phyloP scores from a whole-genome alignment of 345 rosid species.

The Euclidium syriacum region DNA sequence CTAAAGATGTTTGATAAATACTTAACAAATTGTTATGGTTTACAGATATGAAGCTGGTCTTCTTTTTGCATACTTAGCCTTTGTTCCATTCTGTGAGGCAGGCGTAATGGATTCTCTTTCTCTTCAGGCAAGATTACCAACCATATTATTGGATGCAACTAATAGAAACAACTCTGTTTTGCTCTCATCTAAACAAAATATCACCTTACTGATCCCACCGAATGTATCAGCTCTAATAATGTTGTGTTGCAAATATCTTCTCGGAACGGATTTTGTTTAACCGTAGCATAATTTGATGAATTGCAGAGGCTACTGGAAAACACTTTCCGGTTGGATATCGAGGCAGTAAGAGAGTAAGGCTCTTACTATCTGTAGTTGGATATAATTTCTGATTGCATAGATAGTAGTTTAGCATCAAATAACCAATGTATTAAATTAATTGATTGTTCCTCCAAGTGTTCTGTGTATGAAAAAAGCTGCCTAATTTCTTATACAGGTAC shows the following conservation, averaged over 20 bases:
- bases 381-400: too few species aligned
- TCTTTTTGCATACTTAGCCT: slow-evolving; percentile 89
- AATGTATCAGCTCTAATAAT: background rate
- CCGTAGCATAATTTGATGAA: slow-evolving; percentile 7
- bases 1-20: background rate
- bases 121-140: slow-evolving; percentile 52
- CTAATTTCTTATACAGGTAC: slow-evolving; percentile 48
- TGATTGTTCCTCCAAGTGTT: background rate
- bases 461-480: background rate
- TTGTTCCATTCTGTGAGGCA: slow-evolving; percentile 88
- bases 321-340: slow-evolving; percentile 84
- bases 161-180: background rate
- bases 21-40: slow-evolving; percentile 19
- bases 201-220: background rate
- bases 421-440: background rate
- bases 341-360: slow-evolving; percentile 88
- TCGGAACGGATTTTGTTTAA: slow-evolving; percentile 3
- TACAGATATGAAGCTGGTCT: slow-evolving; percentile 90
- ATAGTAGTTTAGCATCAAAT: background rate
- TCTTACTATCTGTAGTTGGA: too few species aligned
- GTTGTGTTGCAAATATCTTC: background rate
- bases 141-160: background rate
- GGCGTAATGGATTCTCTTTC: slow-evolving; percentile 82
- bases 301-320: slow-evolving; percentile 88
- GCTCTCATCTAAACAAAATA: background rate